Evolutionary conservation across 2,329 filamentous ascomycete genomes (phyloP).

Genomic region (Teratosphaeria gauchensis): DNA sequence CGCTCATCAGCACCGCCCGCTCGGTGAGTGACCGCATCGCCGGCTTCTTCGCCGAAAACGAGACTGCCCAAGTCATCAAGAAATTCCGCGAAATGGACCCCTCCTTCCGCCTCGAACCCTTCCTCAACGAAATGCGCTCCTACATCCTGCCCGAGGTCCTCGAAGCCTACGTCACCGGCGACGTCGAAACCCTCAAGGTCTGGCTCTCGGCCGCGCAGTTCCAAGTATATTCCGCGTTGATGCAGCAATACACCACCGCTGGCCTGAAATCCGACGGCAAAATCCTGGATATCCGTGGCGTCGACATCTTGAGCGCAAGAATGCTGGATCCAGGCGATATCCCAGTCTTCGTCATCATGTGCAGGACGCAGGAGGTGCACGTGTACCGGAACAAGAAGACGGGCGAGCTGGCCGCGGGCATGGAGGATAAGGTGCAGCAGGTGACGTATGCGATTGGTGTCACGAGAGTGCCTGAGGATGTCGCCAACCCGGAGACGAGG

Average conservation of each 20-base stretch:
- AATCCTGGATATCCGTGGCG: constrained; percentile 88
- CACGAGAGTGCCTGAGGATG: constrained; percentile 85
- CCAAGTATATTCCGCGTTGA: constrained; percentile 91
- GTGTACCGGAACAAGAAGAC: constrained; percentile 91
- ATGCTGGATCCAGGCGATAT: constrained; percentile 79
- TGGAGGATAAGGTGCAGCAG: constrained; percentile 97
- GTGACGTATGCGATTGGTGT: constrained; percentile 98
- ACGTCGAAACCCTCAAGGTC: constrained; percentile 77
- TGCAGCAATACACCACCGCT: constrained; percentile 88
- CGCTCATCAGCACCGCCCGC: constrained; percentile 81
- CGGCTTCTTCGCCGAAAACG: constrained; percentile 97
- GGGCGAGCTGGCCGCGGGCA: constrained; percentile 80
- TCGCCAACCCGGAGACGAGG: constrained; percentile 91
- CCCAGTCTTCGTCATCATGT: constrained; percentile 94
- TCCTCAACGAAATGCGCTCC: constrained; percentile 88
- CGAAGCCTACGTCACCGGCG: constrained; percentile 95
- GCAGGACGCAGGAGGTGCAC: constrained; percentile 93
- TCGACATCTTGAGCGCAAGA: constrained; percentile 74
- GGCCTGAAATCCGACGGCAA: constrained; percentile 91
- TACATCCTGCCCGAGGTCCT: constrained; percentile 96
- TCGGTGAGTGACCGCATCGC: constrained; percentile 88
- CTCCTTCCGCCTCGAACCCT: constrained; percentile 86
- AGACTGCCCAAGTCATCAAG: constrained; percentile 95
- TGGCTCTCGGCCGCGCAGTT: constrained; percentile 97
- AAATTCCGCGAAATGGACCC: constrained; percentile 96